Evolutionary conservation across 768 basidiomycete genomes (phyloP), one percentile per base, ranked within the genome.

Genomic region (Naganishia vishniacii): DNA sequence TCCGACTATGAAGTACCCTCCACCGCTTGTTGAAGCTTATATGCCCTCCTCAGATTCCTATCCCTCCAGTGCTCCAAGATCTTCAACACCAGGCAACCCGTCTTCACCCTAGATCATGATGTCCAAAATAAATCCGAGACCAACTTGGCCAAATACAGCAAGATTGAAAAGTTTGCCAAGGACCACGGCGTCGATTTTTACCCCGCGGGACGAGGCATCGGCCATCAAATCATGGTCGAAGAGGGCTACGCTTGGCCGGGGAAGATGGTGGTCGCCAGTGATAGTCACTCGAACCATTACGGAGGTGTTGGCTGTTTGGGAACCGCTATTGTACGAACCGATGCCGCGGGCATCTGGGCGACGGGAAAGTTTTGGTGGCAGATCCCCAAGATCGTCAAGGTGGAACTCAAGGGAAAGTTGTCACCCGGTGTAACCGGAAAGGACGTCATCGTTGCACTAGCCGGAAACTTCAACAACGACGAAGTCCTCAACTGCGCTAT

Each of bases 311-410:
- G 91, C 0, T 94, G 93, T 72, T 85, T 99, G 3, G 95, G 95
- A 2, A 99, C 95, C 0, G 91, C 95, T 0, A 95, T 98, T 67
- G 95, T 98, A 6, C 85, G 95, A 53, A 97, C 76, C 26, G 77
- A 77, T 66, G 70, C 73, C 45, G 71, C 72, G 64, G 76, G 94
- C 88, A 23, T 99, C 12, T 99, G 95, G 95, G 91, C 95, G 13
- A 98, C 95, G 0, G 92, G 93, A 23, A 90, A 88, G 76, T 98
- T 95, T 0, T 99, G 95, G 95, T 98, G 94, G 95, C 95, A 98
- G 79, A 87, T 99, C 34, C 95, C 95, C 15, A 84, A 91, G 4
- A 92, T 97, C 84, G 84, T 99, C 75, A 91, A 89, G 65, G 94
- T 98, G 66, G 91, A 95, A 71, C 81, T 99, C 51, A 83, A 82